phyloP scores from a whole-genome alignment of 257 asterid species.

The Scutellaria minor region DNA sequence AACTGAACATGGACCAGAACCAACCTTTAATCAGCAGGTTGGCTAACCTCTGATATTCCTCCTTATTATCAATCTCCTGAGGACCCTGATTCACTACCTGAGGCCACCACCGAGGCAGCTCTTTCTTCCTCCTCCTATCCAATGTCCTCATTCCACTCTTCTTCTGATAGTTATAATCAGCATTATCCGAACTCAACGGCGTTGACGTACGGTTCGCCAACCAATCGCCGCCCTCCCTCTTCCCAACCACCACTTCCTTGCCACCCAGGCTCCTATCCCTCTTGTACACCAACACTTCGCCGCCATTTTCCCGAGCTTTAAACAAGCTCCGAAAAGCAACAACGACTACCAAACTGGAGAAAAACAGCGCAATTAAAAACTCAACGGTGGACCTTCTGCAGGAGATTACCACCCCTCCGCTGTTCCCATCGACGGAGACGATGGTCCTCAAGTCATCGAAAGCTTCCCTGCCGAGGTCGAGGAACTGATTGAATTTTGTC shows the following conservation, averaged over 20 bases:
- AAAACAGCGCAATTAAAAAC: conserved; percentile 46
- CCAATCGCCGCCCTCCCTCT: conserved; percentile 37
- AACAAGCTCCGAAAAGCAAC: conserved; percentile 51
- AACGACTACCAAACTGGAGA: conserved; percentile 53
- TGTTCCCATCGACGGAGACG: conserved; percentile 48
- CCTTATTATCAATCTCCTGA: conserved; percentile 44
- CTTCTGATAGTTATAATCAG: conserved; percentile 28
- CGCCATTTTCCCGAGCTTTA: conserved; percentile 39
- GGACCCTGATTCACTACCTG: conserved; percentile 39
- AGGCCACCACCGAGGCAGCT: conserved; percentile 97
- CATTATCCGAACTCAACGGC: conserved; percentile 44
- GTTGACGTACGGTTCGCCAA: conserved; percentile 36
- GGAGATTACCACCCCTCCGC: conserved; percentile 59
- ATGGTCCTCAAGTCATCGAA: conserved; percentile 65
- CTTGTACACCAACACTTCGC: conserved; percentile 57
- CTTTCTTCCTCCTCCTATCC: conserved; percentile 53
- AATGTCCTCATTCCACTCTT: conserved; percentile 30
- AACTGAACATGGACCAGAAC: conserved; percentile 21
- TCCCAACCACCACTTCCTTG: conserved; percentile 81
- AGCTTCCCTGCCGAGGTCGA: conserved; percentile 59
- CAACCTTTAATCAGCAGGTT: conserved; percentile 75
- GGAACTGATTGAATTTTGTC: conserved; percentile 45
- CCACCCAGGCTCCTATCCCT: conserved; percentile 98
- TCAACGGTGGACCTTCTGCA: conserved; percentile 80
- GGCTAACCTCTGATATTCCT: conserved; percentile 73